Conservation (phyloP, 2,329 filamentous ascomycete genomes). For the Fusarium sp. region DNA sequence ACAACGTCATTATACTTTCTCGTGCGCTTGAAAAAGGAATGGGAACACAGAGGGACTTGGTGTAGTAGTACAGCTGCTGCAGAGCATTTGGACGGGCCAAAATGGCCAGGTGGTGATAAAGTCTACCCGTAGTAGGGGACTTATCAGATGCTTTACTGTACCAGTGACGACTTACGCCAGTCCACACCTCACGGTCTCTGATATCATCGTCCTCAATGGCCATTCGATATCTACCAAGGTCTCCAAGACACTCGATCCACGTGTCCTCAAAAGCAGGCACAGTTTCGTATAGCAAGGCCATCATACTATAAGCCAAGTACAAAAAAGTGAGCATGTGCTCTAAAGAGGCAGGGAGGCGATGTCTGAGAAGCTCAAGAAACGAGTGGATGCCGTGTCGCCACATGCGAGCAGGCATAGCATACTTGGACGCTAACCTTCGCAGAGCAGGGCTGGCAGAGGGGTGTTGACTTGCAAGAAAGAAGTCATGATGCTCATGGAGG, state of each 20-base stretch:
- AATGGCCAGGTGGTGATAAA: conserved; percentile 91
- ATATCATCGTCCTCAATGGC: conserved; percentile 88
- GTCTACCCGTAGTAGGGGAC: conserved; percentile 76
- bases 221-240: conserved; percentile 86
- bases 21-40: conserved; percentile 74
- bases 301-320: conserved; percentile 89
- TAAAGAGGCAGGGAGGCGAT: conserved; percentile 77
- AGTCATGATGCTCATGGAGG: conserved; percentile 85
- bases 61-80: conserved; percentile 78
- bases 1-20: conserved; percentile 76
- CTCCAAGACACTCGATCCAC: conserved; percentile 93
- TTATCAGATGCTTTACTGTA: conserved; percentile 84
- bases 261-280: conserved; percentile 85
- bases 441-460: conserved; percentile 78
- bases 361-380: conserved; percentile 80
- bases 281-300: conserved; percentile 86
- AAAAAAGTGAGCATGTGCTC: conserved; percentile 95
- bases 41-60: conserved; percentile 74
- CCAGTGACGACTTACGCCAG: conserved; percentile 82
- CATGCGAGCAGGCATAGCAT: conserved; percentile 92
- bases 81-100: conserved; percentile 75
- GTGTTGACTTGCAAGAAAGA: conserved; percentile 88
- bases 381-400: conserved; percentile 93
- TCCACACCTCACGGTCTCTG: conserved; percentile 82
- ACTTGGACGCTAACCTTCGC: conserved; percentile 77